Conservation (phyloP, 768 basidiomycete species). For the Boletus rufocinnamomeus region DNA sequence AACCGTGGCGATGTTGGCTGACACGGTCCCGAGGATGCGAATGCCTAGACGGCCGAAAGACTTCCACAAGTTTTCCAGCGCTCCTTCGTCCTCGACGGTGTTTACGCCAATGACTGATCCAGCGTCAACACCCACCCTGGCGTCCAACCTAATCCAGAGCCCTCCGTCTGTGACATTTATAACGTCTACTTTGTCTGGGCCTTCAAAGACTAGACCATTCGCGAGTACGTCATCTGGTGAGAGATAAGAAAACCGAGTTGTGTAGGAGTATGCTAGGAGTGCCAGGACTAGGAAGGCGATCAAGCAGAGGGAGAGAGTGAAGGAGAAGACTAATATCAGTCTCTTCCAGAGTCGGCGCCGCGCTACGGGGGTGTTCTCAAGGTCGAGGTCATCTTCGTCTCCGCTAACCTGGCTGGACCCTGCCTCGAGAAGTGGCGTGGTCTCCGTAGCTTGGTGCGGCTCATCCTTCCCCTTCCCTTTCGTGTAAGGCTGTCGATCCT, state of each 20-base stretch:
- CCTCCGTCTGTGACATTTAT: conserved; percentile 63
- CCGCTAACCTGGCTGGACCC: conserved; percentile 22
- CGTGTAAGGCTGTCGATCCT: conserved; percentile 10
- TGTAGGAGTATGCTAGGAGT: conserved; percentile 67
- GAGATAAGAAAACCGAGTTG: conserved; percentile 51
- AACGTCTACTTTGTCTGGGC: conserved; percentile 63
- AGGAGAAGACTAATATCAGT: conserved; percentile 53
- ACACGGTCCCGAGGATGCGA: conserved; percentile 52
- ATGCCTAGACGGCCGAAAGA: conserved; percentile 70
- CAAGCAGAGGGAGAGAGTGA: conserved; percentile 53
- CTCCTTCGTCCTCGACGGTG: conserved; percentile 42
- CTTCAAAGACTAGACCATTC: conserved; percentile 54
- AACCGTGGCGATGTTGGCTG: conserved; percentile 56
- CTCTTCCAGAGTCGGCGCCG: conserved; percentile 36
- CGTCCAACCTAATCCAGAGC: conserved; percentile 60
- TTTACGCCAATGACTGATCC: conserved; percentile 60
- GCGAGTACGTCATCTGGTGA: conserved; percentile 61
- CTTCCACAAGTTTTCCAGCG: conserved; percentile 59
- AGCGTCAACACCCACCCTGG: conserved; percentile 66
- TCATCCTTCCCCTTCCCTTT: conserved; percentile 34
- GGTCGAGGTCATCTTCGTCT: conserved; percentile 26
- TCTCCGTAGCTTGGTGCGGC: conserved; percentile 29
- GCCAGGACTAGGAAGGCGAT: conserved; percentile 44
- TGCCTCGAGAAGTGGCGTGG: conserved; percentile 32
- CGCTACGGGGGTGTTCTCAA: conserved; percentile 22